Base-by-base conservation (phyloP, 345 rosid genomes). In the Nephelium lappaceum region DNA sequence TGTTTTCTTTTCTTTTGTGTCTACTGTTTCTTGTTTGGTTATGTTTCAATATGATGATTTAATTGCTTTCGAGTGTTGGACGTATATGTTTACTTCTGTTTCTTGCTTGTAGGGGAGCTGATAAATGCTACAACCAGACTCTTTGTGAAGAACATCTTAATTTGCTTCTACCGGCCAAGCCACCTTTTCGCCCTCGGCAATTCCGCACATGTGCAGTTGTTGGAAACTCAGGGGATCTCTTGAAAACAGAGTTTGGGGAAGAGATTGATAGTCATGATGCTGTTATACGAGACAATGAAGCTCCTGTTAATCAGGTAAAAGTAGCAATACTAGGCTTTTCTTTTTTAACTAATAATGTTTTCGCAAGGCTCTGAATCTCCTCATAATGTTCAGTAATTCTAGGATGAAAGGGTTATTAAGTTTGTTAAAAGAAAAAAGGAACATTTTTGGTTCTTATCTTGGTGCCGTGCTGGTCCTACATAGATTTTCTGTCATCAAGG, bases 241-340 rank as follows among this genome's bases (percentile, higher is more conserved):
- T 96, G 31, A 94, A 94, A 85, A 94, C 98, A 15, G 81, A 88
- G 79, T 93, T 96, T 25, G 97, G 99, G 31, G 74, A 88, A 78
- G 99, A 93, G 90, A 96, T 96, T 69, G 99, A 96, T 82, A 85
- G 93, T 72, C 98, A 96, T 84, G 97, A 92, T 81, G 94, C 91
- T 85, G 99, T 96, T 38, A 90, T 94, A 79, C 87, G 98, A 73
- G 98, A 94, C 76, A 96, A 96, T 77, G 98, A 94, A 65, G 99
- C 99, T 82, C 99, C 98, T 57, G 99, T 96, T 73, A 96, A 86
- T 86, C 69, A 89, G 97, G 98, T 94, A 75, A 55, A 60, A 47
- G 43, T 43, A 71, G 63, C 61, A 71, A 66, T 39, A 57, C 53
- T 57, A 31, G 19, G 10, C n/a, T 66, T 24, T 15, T 55, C 11